These are phyloP conservation scores for Taphrina sp. DNA, from an alignment of 1,139 yeast species.

Conservation along the genomic window DNA sequence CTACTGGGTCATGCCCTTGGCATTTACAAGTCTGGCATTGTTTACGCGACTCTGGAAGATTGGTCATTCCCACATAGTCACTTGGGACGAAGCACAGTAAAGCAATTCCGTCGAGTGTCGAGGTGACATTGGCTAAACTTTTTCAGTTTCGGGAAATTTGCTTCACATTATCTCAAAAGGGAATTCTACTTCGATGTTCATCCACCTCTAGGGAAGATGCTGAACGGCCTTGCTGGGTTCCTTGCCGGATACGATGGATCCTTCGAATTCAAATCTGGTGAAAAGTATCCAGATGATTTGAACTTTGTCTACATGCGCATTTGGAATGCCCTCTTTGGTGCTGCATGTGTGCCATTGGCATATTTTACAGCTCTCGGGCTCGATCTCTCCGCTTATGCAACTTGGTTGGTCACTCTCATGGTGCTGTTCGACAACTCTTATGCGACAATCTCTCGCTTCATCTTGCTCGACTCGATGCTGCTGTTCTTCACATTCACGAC, in stretches of 20 bases:
- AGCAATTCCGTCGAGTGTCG: conserved; percentile 45
- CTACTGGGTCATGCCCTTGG: conserved; percentile 47
- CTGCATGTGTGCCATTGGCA: conserved; percentile 88
- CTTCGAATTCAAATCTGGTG: conserved; percentile 90
- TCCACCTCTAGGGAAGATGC: conserved; percentile 97
- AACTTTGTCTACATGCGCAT: conserved; percentile 90
- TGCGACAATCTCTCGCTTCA: conserved; percentile 86
- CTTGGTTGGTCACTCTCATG: conserved; percentile 75
- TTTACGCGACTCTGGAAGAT: conserved; percentile 67
- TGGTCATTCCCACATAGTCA: conserved; percentile 61
- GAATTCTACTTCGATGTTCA: conserved; percentile 97
- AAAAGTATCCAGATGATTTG: conserved; percentile 76
- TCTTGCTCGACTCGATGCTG: conserved; percentile 92
- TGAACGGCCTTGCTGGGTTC: conserved; percentile 91
- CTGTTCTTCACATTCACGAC: conserved; percentile 87
- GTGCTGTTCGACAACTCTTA: conserved; percentile 73
- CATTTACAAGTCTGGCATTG: conserved; percentile 62
- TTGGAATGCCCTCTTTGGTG: conserved; percentile 87
- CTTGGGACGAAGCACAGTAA: conserved; percentile 92
- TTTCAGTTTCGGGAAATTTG: conserved; percentile 76
- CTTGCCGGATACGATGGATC: conserved; percentile 94
- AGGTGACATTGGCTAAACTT: conserved; percentile 40
- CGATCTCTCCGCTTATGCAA: conserved; percentile 74
- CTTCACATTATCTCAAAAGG: conserved; percentile 86
- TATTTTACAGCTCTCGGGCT: conserved; percentile 86